Conservation (phyloP, 768 basidiomycete genomes). For the Polyporus arcularius region DNA sequence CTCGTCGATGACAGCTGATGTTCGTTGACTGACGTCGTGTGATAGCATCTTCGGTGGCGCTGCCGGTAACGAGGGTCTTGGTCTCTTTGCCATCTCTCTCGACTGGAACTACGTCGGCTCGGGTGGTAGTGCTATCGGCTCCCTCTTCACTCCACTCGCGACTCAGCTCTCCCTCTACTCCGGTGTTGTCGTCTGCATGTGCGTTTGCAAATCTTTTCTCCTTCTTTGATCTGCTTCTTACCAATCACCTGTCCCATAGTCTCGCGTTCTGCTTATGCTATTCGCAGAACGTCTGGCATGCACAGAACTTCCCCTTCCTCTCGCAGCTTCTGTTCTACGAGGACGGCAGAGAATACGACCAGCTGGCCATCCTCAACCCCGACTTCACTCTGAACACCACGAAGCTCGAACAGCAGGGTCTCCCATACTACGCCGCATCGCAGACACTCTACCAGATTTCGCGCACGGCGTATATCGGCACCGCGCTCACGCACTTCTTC, state of each 20-base stretch:
- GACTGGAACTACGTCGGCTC: conserved; percentile 54
- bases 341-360: conserved; percentile 54
- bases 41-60: conserved; percentile 55
- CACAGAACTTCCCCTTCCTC: conserved; percentile 58
- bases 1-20: no score
- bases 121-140: conserved; percentile 40
- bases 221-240: background rate
- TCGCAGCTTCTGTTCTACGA: conserved; percentile 34
- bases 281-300: conserved; percentile 52
- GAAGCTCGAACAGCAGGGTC: conserved; percentile 47
- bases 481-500: conserved; percentile 48
- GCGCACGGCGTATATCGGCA: conserved; percentile 37
- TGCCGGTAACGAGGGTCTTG: conserved; percentile 63
- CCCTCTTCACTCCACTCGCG: conserved; percentile 32
- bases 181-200: conserved; percentile 34
- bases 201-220: conserved; percentile 36
- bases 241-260: conserved; percentile 1
- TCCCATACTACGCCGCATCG: conserved; percentile 49
- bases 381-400: conserved; percentile 52
- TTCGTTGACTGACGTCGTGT: no score
- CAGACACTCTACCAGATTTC: conserved; percentile 38
- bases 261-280: conserved; percentile 43
- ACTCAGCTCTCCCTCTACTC: conserved; percentile 18
- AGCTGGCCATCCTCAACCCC: conserved; percentile 51
- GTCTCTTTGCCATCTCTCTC: conserved; percentile 54